Conservation (phyloP, 129 eudicot genomes). For the Tagetes patula region DNA sequence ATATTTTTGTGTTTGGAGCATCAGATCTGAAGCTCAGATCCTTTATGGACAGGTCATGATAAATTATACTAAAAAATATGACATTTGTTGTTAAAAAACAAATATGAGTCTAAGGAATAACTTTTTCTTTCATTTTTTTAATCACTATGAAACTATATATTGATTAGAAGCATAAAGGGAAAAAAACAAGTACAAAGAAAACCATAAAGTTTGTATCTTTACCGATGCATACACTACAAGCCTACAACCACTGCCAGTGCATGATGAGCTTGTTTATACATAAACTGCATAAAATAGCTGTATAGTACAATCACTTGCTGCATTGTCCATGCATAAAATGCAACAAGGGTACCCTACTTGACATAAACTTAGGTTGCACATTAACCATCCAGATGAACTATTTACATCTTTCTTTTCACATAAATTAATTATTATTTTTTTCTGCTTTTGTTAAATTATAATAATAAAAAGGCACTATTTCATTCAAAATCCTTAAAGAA, state of each 20-base stretch:
- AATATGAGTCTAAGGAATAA: neutral
- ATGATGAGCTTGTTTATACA: constrained; percentile 16
- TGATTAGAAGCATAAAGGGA: constrained; percentile 18
- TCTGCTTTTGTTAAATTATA: neutral
- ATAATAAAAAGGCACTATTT: constrained; percentile 23
- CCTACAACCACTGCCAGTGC: neutral
- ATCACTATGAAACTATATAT: constrained; percentile 22
- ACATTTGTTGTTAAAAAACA: neutral
- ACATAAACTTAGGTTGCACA: constrained; percentile 18
- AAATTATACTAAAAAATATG: too few relatives aligned
- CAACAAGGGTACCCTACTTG: constrained; percentile 18
- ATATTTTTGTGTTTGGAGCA: too few relatives aligned
- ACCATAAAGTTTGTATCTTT: constrained; percentile 12
- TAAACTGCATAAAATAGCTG: constrained; percentile 13
- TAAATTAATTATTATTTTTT: neutral
- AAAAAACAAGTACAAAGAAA: constrained; percentile 15
- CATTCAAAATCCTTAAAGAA: constrained; percentile 3
- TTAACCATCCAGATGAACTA: constrained; percentile 20
- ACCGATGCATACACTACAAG: constrained; percentile 13
- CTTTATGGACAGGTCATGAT: too few relatives aligned
- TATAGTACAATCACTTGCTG: constrained; percentile 23
- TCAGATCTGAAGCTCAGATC: too few relatives aligned
- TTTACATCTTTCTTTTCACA: neutral
- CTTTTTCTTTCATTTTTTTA: neutral
- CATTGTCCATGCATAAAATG: constrained; percentile 20